Conservation (phyloP, 2,329 filamentous ascomycete genomes). For the Trichoderma cornu-damae region DNA sequence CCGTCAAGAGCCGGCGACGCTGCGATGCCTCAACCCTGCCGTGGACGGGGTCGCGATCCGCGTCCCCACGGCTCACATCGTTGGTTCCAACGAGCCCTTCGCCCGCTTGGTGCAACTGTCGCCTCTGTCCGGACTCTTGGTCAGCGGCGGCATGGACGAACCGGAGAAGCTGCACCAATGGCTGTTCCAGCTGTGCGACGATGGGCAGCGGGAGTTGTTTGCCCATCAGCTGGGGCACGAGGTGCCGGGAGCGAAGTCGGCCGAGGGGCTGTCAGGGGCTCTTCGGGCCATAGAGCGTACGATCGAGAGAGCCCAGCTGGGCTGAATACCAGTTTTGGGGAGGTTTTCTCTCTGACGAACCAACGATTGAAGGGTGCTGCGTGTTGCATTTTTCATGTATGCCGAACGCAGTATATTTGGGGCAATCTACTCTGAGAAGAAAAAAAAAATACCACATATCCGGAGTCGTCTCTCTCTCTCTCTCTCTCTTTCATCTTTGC, state of each 20-base stretch:
- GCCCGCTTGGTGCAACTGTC: neutral
- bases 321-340: too few species aligned
- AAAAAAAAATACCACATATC: too few species aligned
- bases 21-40: slow-evolving; percentile 25
- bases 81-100: neutral
- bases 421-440: too few species aligned
- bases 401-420: too few species aligned
- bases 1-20: slow-evolving; percentile 18
- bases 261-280: neutral
- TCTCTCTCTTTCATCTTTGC: too few species aligned
- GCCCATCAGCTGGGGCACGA: neutral
- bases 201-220: neutral
- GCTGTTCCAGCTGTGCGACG: slow-evolving; percentile 3
- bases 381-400: too few species aligned
- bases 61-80: slow-evolving; percentile 25
- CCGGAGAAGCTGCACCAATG: neutral
- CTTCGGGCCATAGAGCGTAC: neutral
- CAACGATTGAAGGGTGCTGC: too few species aligned
- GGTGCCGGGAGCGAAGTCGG: neutral
- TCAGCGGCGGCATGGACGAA: neutral
- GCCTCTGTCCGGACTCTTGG: neutral
- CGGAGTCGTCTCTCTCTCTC: too few species aligned
- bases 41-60: slow-evolving; percentile 25
- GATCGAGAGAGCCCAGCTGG: neutral
- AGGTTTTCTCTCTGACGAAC: too few species aligned